These are phyloP conservation scores for Lipomyces sp. DNA, from an alignment of 805 yeast species.

Conservation along the genomic window DNA sequence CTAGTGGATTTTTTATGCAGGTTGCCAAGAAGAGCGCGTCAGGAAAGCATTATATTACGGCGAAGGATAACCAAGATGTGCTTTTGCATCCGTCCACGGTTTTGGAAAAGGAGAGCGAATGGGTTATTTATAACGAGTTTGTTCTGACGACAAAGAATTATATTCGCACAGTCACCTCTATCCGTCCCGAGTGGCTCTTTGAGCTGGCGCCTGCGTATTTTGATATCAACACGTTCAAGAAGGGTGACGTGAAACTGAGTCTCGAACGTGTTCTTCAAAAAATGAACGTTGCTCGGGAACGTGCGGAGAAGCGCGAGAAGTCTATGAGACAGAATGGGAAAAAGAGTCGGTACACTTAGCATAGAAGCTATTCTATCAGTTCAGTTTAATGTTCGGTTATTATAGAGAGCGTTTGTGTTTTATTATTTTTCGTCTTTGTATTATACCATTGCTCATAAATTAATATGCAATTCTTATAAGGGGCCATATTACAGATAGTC, in stretches of 20 bases:
- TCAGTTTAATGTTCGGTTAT: background rate
- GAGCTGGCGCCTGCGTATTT: conserved; percentile 75
- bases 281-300: conserved; percentile 34
- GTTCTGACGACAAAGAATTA: conserved; percentile 91
- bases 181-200: conserved; percentile 89
- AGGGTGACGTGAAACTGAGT: conserved; percentile 70
- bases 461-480: no score
- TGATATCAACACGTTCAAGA: conserved; percentile 57
- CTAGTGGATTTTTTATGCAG: conserved; percentile 97
- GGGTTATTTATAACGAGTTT: conserved; percentile 93
- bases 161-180: conserved; percentile 86
- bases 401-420: background rate
- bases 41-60: conserved; percentile 78
- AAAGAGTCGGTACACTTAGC: conserved; percentile 7
- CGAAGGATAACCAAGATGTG: conserved; percentile 95
- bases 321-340: conserved; percentile 6
- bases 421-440: no score
- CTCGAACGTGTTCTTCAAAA: conserved; percentile 57
- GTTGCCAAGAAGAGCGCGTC: conserved; percentile 71
- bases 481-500: no score
- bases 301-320: conserved; percentile 18
- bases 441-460: no score
- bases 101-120: conserved; percentile 81
- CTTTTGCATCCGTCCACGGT: conserved; percentile 91
- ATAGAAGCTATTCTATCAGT: background rate